These are phyloP conservation scores for Scedosporium apiospermum DNA, from an alignment of 2,329 filamentous ascomycete species.

Conservation along the genomic window DNA sequence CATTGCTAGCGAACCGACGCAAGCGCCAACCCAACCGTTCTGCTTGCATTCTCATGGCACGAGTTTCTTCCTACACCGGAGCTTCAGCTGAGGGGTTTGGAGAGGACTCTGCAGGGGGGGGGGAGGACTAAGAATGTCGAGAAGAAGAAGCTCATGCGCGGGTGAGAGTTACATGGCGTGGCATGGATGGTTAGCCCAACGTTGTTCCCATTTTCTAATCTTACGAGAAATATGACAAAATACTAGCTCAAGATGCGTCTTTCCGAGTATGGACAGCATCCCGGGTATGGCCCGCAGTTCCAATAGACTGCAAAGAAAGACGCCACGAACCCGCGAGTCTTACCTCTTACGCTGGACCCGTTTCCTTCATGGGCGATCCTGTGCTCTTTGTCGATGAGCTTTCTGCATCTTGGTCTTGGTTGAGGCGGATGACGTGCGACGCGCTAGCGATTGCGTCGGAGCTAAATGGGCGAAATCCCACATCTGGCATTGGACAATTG, in stretches of 20 bases:
- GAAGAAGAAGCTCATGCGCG: no score
- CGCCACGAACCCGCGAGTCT: neutral
- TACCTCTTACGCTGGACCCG: no score
- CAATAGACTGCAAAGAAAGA: neutral
- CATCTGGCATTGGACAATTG: neutral
- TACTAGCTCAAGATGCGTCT: no score
- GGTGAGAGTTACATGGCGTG: no score
- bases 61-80: neutral
- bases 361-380: neutral
- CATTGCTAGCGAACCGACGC: neutral
- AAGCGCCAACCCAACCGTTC: neutral
- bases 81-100: no score
- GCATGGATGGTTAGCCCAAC: no score
- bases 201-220: neutral
- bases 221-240: neutral
- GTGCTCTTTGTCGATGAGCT: neutral
- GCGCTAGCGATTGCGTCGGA: constrained; percentile 4
- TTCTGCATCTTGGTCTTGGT: neutral
- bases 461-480: no score
- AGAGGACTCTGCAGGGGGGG: no score
- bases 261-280: no score
- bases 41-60: neutral
- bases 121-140: no score
- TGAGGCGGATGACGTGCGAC: constrained; percentile 4
- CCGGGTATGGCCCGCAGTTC: neutral